Base-by-base conservation (phyloP, 495 filamentous ascomycete species). In the Podospora sp. region DNA sequence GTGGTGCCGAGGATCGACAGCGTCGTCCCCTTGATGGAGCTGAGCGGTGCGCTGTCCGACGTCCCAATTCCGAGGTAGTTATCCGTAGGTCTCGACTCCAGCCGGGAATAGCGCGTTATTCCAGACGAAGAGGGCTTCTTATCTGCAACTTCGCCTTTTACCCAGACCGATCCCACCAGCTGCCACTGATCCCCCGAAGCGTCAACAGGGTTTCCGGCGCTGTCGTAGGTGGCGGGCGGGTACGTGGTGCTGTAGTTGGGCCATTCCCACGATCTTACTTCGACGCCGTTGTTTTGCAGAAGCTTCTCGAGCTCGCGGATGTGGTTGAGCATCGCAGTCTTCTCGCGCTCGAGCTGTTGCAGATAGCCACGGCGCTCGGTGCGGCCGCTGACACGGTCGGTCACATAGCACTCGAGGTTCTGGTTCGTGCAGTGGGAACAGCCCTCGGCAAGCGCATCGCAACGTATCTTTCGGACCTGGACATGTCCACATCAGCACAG, bases 351-450 rank as follows among this genome's bases (percentile, higher is more conserved):
- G 14, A 91, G 77, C 65, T 85, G 79, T 72, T 91, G 87, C 63
- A 91, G 78, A 69, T 92, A 90, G 9, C 93, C 92, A 62, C 93
- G 86, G n/a, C 85, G 84, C 29, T 87, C 87, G 16, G 93, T 91
- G 64, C 90, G 88, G 26, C 91, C 91, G n/a, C 91, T 94, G 69
- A 95, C 92, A 29, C 91, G 87, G 76, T 97, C 93, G 16, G 92
- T 96, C 11, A 92, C 91, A 71, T 86, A 86, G 77, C 93, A 97
- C 65, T 88, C 85, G 60, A 88, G 84, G 68, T 87, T 86, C 63
- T 88, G 88, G 74, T 88, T 86, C 67, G 86, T 78, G 77, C 92
- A 96, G 67, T 90, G 87, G 66, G 86, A 87, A 72, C 92, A 96
- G 53, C 92, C 91, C 57, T 87, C 86, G 29, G 85, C 81, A 27